A percentile compares a stretch with the other conserved stretches of the same genome.
Conservation (phyloP, 805 yeast genomes). For the Candida ficus region DNA sequence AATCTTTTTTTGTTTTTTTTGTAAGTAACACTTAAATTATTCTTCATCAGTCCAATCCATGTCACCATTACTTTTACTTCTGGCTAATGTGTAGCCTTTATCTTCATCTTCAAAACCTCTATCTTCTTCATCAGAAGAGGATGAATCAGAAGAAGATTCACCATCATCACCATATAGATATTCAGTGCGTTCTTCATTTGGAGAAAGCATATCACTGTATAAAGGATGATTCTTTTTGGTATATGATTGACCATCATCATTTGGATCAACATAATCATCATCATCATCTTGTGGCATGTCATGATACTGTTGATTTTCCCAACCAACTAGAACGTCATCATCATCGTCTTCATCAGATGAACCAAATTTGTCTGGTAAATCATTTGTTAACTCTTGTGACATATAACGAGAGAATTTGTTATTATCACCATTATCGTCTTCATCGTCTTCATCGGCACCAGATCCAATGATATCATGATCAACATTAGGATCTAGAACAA, state of each 20-base stretch:
- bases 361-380: slow-evolving; percentile 51
- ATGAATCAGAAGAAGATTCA: slow-evolving; percentile 14
- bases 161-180: slow-evolving; percentile 20
- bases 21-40: too few relatives aligned
- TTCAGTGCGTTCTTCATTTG: slow-evolving; percentile 19
- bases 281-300: slow-evolving; percentile 33
- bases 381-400: slow-evolving; percentile 66
- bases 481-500: slow-evolving; percentile 29
- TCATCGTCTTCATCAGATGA: slow-evolving; percentile 45
- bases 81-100: slow-evolving; percentile 28
- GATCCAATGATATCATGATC: slow-evolving; percentile 29
- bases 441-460: slow-evolving; percentile 21
- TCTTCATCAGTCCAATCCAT: slow-evolving; percentile 30
- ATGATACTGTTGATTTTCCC: slow-evolving; percentile 12
- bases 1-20: background rate
- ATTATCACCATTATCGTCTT: slow-evolving; percentile 21
- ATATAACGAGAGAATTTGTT: slow-evolving; percentile 44
- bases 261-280: slow-evolving; percentile 74
- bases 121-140: slow-evolving; percentile 21
- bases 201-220: slow-evolving; percentile 35
- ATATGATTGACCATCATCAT: slow-evolving; percentile 76
- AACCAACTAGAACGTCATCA: slow-evolving; percentile 25
- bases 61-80: slow-evolving; percentile 34
- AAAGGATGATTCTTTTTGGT: slow-evolving; percentile 56
- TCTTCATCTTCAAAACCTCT: slow-evolving; percentile 27